Conservation (phyloP, 768 basidiomycete species). For the Russula griseocarnosa region DNA sequence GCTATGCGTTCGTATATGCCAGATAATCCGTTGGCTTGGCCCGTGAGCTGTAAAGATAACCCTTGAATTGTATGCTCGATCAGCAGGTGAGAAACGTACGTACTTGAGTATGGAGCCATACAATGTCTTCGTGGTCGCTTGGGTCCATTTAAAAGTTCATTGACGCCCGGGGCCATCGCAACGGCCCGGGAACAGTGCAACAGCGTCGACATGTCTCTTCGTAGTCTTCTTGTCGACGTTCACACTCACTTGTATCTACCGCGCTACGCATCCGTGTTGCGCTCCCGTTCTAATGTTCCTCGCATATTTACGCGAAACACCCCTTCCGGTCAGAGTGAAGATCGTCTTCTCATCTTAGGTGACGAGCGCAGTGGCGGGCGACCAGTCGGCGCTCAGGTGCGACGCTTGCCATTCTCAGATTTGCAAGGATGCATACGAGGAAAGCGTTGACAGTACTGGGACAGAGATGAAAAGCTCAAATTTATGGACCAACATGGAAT, state of each 20-base stretch:
- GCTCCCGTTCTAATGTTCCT: conserved; percentile 59
- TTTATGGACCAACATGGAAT: conserved; percentile 87
- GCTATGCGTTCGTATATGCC: conserved; percentile 36
- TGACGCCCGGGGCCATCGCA: not conserved
- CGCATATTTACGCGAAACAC: conserved; percentile 53
- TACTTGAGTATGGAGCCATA: conserved; percentile 16
- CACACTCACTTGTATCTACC: conserved; percentile 87
- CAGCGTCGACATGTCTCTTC: conserved; percentile 22
- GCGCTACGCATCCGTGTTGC: conserved; percentile 66
- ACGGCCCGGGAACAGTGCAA: not conserved
- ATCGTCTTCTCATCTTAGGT: conserved; percentile 73
- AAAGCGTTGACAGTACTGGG: conserved; percentile 57
- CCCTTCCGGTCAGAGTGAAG: conserved; percentile 50
- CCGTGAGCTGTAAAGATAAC: conserved; percentile 3
- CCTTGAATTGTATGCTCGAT: not conserved
- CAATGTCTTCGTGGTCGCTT: conserved; percentile 15
- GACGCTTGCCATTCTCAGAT: not conserved
- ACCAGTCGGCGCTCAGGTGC: conserved; percentile 72
- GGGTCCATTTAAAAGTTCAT: conserved; percentile 13
- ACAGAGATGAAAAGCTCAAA: conserved; percentile 65
- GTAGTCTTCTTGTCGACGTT: conserved; percentile 61
- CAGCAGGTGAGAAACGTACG: not conserved
- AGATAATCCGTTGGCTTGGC: conserved; percentile 5
- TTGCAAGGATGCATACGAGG: not conserved
- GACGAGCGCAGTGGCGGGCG: conserved; percentile 76